Percentiles rank a stretch among this genome's conserved stretches.
phyloP scores from a whole-genome alignment of 2,329 filamentous ascomycete species.

The Trichoderma pleuroti region DNA sequence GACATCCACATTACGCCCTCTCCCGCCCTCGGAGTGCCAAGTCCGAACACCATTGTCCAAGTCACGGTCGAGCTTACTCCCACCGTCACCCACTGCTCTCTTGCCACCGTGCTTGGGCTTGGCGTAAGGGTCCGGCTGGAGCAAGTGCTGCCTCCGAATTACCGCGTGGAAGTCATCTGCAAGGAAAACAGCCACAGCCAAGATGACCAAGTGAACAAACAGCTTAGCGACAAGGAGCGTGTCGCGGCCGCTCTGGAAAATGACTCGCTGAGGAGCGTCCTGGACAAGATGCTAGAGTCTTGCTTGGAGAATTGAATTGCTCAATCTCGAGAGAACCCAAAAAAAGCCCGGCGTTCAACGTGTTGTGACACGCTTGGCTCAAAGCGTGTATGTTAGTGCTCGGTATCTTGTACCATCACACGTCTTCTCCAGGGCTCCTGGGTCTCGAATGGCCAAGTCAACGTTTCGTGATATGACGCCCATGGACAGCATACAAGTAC shows the following conservation, averaged over 20 bases:
- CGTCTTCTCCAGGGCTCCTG: neutral
- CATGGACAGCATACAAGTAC: neutral
- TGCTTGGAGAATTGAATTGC: constrained; percentile 6
- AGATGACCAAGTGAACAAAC: constrained; percentile 94
- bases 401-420: neutral
- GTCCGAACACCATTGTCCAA: constrained; percentile 57
- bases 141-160: constrained; percentile 85
- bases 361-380: neutral
- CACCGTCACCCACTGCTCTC: constrained; percentile 93
- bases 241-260: constrained; percentile 95
- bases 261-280: constrained; percentile 78
- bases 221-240: constrained; percentile 91
- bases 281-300: constrained; percentile 90
- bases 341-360: neutral
- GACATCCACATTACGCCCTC: constrained; percentile 72
- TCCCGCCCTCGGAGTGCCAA: constrained; percentile 38
- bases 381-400: neutral
- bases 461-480: neutral
- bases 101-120: constrained; percentile 93
- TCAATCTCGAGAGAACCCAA: neutral
- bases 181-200: constrained; percentile 96
- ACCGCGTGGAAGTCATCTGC: constrained; percentile 86
- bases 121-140: constrained; percentile 89
- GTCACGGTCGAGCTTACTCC: constrained; percentile 90
- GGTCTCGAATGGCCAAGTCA: neutral